Conservation (phyloP, 345 rosid species). For the Eucalyptus marginata region DNA sequence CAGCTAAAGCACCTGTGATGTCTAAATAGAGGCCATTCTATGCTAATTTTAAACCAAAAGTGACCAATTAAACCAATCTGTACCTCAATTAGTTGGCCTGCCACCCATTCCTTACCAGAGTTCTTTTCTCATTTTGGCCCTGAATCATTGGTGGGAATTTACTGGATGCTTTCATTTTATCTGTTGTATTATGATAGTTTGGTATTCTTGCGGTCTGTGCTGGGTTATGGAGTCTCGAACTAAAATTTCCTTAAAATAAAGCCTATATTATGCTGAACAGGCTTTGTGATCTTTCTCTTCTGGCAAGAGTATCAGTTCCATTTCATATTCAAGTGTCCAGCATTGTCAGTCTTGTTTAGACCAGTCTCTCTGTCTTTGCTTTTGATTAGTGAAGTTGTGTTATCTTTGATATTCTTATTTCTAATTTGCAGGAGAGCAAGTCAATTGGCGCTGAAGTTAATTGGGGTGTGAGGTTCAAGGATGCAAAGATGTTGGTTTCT, state of each 20-base stretch:
- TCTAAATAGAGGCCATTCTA: background rate
- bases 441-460: constrained; percentile 94
- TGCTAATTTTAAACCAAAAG: background rate
- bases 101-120: background rate
- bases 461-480: constrained; percentile 90
- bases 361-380: background rate
- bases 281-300: background rate
- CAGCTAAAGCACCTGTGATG: background rate
- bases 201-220: background rate
- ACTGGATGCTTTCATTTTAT: background rate
- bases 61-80: background rate
- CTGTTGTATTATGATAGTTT: background rate
- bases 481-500: constrained; percentile 53
- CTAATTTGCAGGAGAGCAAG: constrained; percentile 64
- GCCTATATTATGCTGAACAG: background rate
- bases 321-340: background rate
- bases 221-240: background rate
- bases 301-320: background rate
- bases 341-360: background rate
- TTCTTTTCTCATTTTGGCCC: background rate
- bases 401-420: background rate
- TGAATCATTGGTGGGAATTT: background rate
- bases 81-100: background rate
- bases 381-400: background rate
- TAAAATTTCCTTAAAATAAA: background rate